A percentile compares a stretch with the other conserved stretches of the same genome.
Evolutionary conservation across 1,284 basidiomycete species (phyloP).

Genomic region (Tausonia pullulans): DNA sequence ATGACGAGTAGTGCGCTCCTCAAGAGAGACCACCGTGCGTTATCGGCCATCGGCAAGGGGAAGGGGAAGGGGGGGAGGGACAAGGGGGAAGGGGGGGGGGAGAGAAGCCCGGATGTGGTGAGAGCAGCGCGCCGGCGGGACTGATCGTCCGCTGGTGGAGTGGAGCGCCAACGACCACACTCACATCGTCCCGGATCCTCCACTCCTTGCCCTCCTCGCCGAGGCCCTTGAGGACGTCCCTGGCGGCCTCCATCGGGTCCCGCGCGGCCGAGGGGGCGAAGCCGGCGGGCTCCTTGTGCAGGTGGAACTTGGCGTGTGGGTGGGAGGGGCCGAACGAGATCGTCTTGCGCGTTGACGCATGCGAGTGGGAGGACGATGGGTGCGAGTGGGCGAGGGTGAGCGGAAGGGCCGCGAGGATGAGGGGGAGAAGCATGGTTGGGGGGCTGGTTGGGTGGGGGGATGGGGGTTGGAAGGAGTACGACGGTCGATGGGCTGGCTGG

Average conservation of each 20-base stretch:
- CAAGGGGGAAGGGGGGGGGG: neutral
- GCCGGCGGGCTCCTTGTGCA: neutral
- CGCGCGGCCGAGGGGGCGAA: slow-evolving; percentile 9
- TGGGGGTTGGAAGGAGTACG: neutral
- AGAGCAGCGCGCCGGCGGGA: neutral
- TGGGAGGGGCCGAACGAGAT: slow-evolving; percentile 66
- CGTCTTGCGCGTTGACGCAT: slow-evolving; percentile 50
- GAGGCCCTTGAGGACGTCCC: slow-evolving; percentile 24
- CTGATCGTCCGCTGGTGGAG: neutral
- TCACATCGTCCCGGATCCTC: slow-evolving; percentile 35
- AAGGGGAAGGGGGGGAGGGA: neutral
- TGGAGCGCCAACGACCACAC: slow-evolving; percentile 18
- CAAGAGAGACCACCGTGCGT: neutral
- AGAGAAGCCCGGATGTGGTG: neutral
- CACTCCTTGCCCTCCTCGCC: slow-evolving; percentile 27
- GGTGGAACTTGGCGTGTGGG: slow-evolving; percentile 54
- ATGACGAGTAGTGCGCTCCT: no score
- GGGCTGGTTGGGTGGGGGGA: neutral
- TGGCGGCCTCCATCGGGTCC: slow-evolving; percentile 21
- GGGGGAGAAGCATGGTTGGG: slow-evolving; percentile 9
- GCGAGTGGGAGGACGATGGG: slow-evolving; percentile 1
- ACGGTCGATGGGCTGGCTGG: neutral
- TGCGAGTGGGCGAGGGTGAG: slow-evolving; percentile 13
- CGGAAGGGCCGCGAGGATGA: slow-evolving; percentile 1
- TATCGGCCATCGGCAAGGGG: neutral